These are phyloP conservation scores for Talaromyces sp. DNA, from an alignment of 2,329 filamentous ascomycete species.

Conservation along the genomic window DNA sequence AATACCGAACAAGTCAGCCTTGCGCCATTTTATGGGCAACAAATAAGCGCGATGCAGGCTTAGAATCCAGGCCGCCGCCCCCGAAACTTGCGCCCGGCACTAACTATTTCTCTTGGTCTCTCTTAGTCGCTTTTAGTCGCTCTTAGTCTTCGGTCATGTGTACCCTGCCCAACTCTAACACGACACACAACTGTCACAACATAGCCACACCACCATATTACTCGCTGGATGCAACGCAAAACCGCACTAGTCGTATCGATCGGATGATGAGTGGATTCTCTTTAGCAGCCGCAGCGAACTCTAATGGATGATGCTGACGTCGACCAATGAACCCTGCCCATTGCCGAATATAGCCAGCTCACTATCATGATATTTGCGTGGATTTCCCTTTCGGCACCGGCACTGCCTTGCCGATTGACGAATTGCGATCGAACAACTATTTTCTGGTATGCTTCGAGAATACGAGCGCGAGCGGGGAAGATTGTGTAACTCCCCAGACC, in stretches of 20 bases:
- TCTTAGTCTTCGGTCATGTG: constrained; percentile 3
- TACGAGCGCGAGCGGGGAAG: not conserved
- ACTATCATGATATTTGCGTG: not conserved
- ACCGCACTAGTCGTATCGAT: not conserved
- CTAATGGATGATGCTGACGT: not conserved
- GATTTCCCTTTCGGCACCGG: not conserved
- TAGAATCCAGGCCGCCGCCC: not conserved
- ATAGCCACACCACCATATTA: not conserved
- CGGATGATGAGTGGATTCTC: not conserved
- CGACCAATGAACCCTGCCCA: not conserved
- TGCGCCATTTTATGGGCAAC: not conserved
- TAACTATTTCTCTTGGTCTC: not conserved
- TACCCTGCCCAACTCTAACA: not conserved
- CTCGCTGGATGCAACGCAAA: not conserved
- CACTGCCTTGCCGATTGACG: constrained; percentile 6
- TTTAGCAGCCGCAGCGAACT: not conserved
- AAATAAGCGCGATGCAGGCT: not conserved
- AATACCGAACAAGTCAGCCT: constrained; percentile 5
- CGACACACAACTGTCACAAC: not conserved
- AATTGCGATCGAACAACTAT: not conserved
- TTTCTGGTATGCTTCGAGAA: not conserved
- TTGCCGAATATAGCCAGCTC: not conserved
- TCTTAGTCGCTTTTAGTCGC: not conserved
- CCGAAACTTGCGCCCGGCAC: constrained; percentile 2
- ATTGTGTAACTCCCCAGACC: not conserved